Evolutionary conservation across 1,139 yeast species (phyloP), one percentile per base, ranked within the genome.

Genomic region (Lodderomyces theae): DNA sequence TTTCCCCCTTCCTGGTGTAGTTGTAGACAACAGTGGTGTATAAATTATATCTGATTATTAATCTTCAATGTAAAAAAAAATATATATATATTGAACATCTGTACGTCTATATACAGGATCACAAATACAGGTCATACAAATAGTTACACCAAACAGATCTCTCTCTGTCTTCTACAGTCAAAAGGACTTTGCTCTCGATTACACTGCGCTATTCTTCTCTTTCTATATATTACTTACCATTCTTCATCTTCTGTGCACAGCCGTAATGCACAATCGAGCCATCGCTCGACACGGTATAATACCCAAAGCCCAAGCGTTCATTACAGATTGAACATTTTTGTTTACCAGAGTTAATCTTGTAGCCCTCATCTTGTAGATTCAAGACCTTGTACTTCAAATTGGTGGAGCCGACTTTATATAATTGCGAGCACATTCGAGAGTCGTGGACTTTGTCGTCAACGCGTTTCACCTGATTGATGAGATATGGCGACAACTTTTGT

Each of bases 211-310:
- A 21, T 21, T 7, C 23, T 21, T 7, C 23, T 24, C 12, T 25
- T n/a, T 25, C 29, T 25, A 25, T 25, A 4, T n/a, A 8, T n/a
- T 25, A n/a, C 29, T 28, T 28, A 11, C 5, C 18, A 21, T 19
- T 32, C 18, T 32, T 32, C 25, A 21, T 10, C 26, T 33, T 44
- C 22, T 34, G 46, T 3, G 44, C 41, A 40, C 95, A 86, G 1
- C 87, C 88, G 54, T 82, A 87, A 56, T 87, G 96, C 2, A 82
- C 79, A 4, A 82, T 70, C 9, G 64, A 61, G n/a, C 73, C 73
- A 40, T 71, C 65, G 1, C 76, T 75, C 28, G 72, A 69, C 11
- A 74, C 74, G 22, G 81, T 70, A 31, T 83, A 63, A 1, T 86
- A 82, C 35, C 86, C 74, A 46, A 75, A 74, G 3, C 89, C 89